A percentile compares a stretch with the other conserved stretches of the same genome.
Evolutionary conservation across 2,329 filamentous ascomycete genomes (phyloP).

Genomic region (Metarhizium robertsii): DNA sequence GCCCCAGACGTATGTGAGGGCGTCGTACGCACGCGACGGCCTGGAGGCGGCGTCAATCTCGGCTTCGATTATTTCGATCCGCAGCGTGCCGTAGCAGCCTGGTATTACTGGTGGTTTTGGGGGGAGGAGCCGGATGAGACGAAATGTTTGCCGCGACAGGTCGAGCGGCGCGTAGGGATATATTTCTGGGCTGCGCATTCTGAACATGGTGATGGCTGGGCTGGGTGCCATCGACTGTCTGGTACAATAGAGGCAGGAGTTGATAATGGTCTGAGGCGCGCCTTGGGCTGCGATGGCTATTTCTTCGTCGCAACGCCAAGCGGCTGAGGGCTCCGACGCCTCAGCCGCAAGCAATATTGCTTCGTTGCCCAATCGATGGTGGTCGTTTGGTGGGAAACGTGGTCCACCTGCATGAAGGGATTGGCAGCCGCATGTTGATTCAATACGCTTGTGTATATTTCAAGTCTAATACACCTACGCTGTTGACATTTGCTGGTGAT

Average conservation of each 20-base stretch:
- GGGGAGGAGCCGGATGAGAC: constrained; percentile 15
- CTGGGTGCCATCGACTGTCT: no score
- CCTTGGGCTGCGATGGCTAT: no score
- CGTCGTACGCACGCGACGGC: constrained; percentile 12
- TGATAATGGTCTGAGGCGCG: no score
- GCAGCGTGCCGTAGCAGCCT: constrained; percentile 13
- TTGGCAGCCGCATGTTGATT: no score
- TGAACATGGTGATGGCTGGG: background rate
- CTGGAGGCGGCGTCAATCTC: constrained; percentile 8
- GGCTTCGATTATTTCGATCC: constrained; percentile 17
- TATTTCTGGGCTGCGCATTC: background rate
- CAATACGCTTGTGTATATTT: no score
- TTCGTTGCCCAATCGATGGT: background rate
- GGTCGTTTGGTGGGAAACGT: background rate
- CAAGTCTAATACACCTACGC: no score
- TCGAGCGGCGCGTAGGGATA: constrained; percentile 7
- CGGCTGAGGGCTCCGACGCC: background rate
- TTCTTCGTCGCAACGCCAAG: background rate
- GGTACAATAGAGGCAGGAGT: no score
- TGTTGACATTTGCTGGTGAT: no score
- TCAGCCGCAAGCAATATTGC: constrained; percentile 1
- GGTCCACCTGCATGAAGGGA: background rate
- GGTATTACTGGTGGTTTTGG: constrained; percentile 11
- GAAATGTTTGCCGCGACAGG: constrained; percentile 11
- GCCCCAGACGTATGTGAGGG: constrained; percentile 23